Percentiles rank a stretch among this genome's conserved stretches.
Conservation (phyloP, 768 basidiomycete species). For the Ephemerocybe angulata region DNA sequence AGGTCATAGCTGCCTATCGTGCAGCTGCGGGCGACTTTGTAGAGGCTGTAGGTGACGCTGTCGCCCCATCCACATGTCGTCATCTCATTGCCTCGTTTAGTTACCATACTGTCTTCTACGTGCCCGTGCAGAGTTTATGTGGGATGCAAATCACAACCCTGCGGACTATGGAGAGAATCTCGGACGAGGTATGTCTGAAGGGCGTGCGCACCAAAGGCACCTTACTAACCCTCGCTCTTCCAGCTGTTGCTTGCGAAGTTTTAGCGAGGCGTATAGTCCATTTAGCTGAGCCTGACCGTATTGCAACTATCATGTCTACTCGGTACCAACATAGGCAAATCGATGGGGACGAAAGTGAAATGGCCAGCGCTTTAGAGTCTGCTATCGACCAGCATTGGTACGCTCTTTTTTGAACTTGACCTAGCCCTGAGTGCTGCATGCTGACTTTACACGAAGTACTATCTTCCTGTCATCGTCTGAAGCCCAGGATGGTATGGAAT, state of each 20-base stretch:
- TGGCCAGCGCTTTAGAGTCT: conserved; percentile 76
- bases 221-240: neutral
- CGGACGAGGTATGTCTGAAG: conserved; percentile 73
- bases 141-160: conserved; percentile 76
- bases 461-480: conserved; percentile 85
- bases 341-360: conserved; percentile 74
- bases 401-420: neutral
- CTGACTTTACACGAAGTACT: conserved; percentile 39
- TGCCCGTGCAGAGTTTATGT: conserved; percentile 75
- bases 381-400: conserved; percentile 94
- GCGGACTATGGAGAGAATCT: conserved; percentile 86
- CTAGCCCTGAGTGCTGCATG: neutral
- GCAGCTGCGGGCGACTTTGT: conserved; percentile 84
- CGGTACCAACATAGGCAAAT: conserved; percentile 67
- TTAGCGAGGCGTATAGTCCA: conserved; percentile 81
- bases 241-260: conserved; percentile 81
- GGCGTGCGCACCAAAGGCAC: too few relatives aligned
- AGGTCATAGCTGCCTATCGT: conserved; percentile 71
- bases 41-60: conserved; percentile 59
- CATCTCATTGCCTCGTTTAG: conserved; percentile 30
- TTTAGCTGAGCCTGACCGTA: conserved; percentile 53
- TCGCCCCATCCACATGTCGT: neutral
- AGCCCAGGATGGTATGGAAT: conserved; percentile 66
- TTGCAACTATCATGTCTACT: conserved; percentile 71
- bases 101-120: conserved; percentile 79